Conservation (phyloP, 1,284 basidiomycete species). For the Boletus subluridellus region DNA sequence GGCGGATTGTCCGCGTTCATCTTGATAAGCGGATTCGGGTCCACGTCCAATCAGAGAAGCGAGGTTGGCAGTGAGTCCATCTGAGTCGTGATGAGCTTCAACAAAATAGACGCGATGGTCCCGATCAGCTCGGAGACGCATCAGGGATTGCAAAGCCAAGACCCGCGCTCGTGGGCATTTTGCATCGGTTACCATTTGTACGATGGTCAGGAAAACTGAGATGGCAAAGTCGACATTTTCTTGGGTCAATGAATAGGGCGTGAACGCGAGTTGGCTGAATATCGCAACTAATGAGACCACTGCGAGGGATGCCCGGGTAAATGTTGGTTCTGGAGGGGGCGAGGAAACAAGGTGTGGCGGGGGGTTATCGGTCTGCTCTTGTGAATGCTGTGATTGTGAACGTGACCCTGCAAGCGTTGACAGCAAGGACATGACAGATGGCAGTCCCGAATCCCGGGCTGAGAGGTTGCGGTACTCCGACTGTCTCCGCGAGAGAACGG, state of each 20-base stretch:
- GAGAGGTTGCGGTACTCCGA: constrained; percentile 44
- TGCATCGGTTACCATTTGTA: constrained; percentile 44
- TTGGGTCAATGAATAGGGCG: constrained; percentile 49
- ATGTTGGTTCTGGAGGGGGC: constrained; percentile 25
- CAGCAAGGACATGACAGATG: constrained; percentile 61
- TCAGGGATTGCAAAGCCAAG: constrained; percentile 80
- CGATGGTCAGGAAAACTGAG: constrained; percentile 49
- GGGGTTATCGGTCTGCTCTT: constrained; percentile 31
- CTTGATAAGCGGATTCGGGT: constrained; percentile 26
- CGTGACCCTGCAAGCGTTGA: constrained; percentile 60
- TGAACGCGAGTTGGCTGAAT: constrained; percentile 69
- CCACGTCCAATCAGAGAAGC: constrained; percentile 54
- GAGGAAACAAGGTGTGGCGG: constrained; percentile 26
- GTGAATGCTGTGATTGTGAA: constrained; percentile 50
- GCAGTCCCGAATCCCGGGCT: constrained; percentile 42
- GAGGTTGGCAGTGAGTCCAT: constrained; percentile 51
- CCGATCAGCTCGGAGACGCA: constrained; percentile 87
- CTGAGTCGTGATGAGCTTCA: constrained; percentile 47
- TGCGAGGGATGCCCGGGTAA: constrained; percentile 54
- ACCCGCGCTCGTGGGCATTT: constrained; percentile 66
- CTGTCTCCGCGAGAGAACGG: constrained; percentile 53
- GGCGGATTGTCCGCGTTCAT: constrained; percentile 24
- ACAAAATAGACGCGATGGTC: constrained; percentile 84
- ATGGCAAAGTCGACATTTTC: constrained; percentile 50
- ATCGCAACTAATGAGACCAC: constrained; percentile 61